phyloP scores from a whole-genome alignment of 2,329 filamentous ascomycete species.

The Davidsoniella australis region DNA sequence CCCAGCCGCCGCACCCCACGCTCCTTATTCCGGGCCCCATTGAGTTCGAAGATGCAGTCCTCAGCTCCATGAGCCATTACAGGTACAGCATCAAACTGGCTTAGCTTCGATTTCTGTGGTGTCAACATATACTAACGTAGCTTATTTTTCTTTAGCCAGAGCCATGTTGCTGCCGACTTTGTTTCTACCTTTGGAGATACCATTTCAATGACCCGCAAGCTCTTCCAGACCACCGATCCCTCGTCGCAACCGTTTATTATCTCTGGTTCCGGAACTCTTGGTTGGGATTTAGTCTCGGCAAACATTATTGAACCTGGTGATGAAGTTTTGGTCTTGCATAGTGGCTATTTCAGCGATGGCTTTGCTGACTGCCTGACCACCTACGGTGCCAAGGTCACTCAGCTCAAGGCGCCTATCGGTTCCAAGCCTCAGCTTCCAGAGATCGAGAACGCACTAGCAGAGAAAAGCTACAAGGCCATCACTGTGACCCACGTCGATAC shows the following conservation, averaged over 20 bases:
- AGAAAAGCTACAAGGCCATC: conserved; percentile 85
- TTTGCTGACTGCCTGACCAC: conserved; percentile 84
- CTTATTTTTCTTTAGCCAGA: conserved; percentile 45
- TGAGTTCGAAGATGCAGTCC: conserved; percentile 94
- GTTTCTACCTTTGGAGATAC: conserved; percentile 84
- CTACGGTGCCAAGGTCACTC: conserved; percentile 79
- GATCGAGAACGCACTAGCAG: conserved; percentile 72
- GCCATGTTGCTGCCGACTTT: conserved; percentile 78
- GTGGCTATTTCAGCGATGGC: conserved; percentile 90
- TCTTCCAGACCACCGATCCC: conserved; percentile 79
- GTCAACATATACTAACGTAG: not conserved
- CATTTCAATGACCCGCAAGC: conserved; percentile 70
- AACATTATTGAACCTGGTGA: conserved; percentile 84
- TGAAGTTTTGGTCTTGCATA: conserved; percentile 81
- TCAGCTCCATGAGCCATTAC: conserved; percentile 88
- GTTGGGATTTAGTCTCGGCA: conserved; percentile 91
- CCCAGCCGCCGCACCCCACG: conserved; percentile 45
- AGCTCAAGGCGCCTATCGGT: conserved; percentile 78
- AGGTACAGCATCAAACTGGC: conserved; percentile 35
- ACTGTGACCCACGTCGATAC: conserved; percentile 97
- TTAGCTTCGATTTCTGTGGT: no score
- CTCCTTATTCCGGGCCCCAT: conserved; percentile 94
- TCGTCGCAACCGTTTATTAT: conserved; percentile 81
- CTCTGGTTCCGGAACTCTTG: conserved; percentile 84
- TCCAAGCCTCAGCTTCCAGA: conserved; percentile 72